Evolutionary conservation across 163 green algal genomes (phyloP), one percentile per base, ranked within the genome.

Genomic region (Coccomyxa subellipsoidea): DNA sequence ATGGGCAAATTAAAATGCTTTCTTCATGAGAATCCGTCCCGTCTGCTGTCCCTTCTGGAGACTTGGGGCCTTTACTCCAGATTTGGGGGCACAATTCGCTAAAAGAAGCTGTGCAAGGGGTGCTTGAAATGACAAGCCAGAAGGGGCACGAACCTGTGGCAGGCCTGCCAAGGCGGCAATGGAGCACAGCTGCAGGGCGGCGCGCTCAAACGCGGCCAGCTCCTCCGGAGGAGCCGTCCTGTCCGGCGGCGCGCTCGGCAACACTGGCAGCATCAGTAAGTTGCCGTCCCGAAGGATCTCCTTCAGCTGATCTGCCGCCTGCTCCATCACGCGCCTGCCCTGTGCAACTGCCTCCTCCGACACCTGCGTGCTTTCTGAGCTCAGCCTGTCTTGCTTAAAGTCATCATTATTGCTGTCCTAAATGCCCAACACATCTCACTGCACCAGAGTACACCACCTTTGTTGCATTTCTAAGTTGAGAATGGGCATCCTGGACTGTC

Each of bases 141-240:
- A 59, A 27, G 21, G 66, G 18, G 27, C 21, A 73, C 29, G 4
- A 18, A 81, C 83, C 83, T 87, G 83, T 23, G 89, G 89, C 29
- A 86, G 75, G 29, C 89, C 89, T 27, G 87, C 79, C 29, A 92
- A 77, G 9, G 81, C 34, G 0, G 89, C 86, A 54, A 92, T 80
- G 7, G 85, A 54, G 0, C 80, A 71, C 73, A 92, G 88, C 82
- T 85, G 38, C 69, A 84, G 53, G 8, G 75, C 70, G 2, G 38
- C 37, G 54, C 29, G 25, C 83, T 87, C 83, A 69, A 82, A 87
- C 0, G 70, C 39, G 36, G 83, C 54, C 32, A 80, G 34, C n/a
- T 82, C 79, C 36, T 82, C 80, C 12, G 38, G 34, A 6, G 38
- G 10, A 8, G 70, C 70, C 21, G 31, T 18, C 37, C 38, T 38